Evolutionary conservation across 169 alveolate genomes (phyloP), one percentile per base, ranked within the genome.

Genomic region (Eimeria praecox): DNA sequence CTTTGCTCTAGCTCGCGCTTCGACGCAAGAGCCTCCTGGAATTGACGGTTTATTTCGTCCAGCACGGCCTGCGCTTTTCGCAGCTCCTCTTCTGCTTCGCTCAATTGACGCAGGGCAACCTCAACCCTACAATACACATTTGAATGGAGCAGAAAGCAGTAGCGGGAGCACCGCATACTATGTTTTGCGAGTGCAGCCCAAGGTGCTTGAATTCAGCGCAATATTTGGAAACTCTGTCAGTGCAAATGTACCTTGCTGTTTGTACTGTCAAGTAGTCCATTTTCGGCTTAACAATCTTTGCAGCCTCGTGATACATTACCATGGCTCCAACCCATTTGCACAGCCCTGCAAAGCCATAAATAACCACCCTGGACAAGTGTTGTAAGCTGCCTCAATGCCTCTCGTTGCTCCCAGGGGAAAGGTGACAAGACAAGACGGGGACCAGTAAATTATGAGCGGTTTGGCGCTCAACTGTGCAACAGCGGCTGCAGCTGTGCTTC

Each of bases 251-350:
- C 95, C 98, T 97, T 42, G 98, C 99, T 83, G 98, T 98, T 97
- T 98, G 99, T 44, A 95, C 96, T 95, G 98, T 98, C 94, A 99
- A 97, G 92, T 97, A 97, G 93, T 98, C 99, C 98, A 98, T 98
- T 97, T 99, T 99, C 22, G 99, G 99, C 97, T 98, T 99, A 82
- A 99, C 99, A 88, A 99, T 99, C 97, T 99, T 99, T 35, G 99
- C 98, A 30, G 99, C 99, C 73, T 98, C 98, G 95, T 99, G 99
- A 96, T 99, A 99, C 97, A 98, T 98, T 92, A 96, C 97, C 99
- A 98, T 97, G 78, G 99, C 99, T 33, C 98, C 98, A n/a, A 98
- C 99, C 99, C 99, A 98, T 42, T 97, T 97, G 88, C 99, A 98
- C 87, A 98, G 96, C 49, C 99, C 99, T 92, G 95, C 44, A 73